Evolutionary conservation across 805 yeast genomes (phyloP).

Genomic region (Cyberlindnera galapagoensis): DNA sequence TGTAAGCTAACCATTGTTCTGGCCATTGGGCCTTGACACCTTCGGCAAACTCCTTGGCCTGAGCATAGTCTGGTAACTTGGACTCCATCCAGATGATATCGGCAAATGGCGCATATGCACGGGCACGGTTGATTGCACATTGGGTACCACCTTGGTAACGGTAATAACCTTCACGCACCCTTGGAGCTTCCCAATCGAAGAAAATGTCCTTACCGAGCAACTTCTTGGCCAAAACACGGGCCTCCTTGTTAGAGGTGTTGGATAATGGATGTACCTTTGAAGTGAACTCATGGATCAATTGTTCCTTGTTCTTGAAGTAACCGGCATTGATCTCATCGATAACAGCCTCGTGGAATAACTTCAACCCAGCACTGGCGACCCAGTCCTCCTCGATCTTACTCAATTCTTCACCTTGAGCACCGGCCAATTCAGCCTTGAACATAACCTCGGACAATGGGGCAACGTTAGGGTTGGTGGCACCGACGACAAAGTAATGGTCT

Average conservation of each 20-base stretch:
- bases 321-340: conserved; percentile 70
- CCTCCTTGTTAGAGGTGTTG: conserved; percentile 71
- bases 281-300: conserved; percentile 58
- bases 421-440: conserved; percentile 74
- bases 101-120: conserved; percentile 91
- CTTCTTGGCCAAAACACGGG: conserved; percentile 66
- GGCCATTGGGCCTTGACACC: conserved; percentile 82
- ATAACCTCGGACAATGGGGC: conserved; percentile 70
- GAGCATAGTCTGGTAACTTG: conserved; percentile 86
- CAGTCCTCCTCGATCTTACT: conserved; percentile 75
- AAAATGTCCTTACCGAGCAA: conserved; percentile 74
- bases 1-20: conserved; percentile 93
- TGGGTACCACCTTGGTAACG: conserved; percentile 94
- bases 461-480: conserved; percentile 80
- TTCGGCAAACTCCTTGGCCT: conserved; percentile 90
- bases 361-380: conserved; percentile 75
- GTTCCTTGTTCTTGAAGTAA: conserved; percentile 50
- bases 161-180: conserved; percentile 96
- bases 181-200: conserved; percentile 93
- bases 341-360: conserved; percentile 88
- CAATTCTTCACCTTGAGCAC: conserved; percentile 65
- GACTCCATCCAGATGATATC: conserved; percentile 99
- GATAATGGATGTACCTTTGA: conserved; percentile 68
- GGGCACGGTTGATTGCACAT: conserved; percentile 95
- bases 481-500: conserved; percentile 89